Conservation (phyloP, 1,284 basidiomycete genomes). For the Ceratobasidium theobromae region DNA sequence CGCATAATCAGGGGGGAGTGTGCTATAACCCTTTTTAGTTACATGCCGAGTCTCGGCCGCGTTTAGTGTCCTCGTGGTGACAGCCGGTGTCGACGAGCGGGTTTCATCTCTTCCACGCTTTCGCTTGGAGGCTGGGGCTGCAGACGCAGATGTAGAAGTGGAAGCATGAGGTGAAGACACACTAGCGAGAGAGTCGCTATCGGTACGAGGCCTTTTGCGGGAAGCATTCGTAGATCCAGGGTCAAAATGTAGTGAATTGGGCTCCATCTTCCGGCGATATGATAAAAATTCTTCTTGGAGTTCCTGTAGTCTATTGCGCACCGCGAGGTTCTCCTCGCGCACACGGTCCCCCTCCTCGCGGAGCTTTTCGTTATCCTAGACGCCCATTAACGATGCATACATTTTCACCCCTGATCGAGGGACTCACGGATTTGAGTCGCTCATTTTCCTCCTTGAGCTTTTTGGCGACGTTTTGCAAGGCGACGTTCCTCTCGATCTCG, state of each 20-base stretch:
- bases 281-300: constrained; percentile 27
- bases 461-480: constrained; percentile 81
- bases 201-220: constrained; percentile 25
- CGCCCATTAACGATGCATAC: background rate
- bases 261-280: constrained; percentile 27
- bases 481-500: constrained; percentile 85
- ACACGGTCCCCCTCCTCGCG: constrained; percentile 62
- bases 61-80: background rate
- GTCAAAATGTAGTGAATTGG: constrained; percentile 19
- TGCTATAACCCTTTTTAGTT: constrained; percentile 6
- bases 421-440: constrained; percentile 39
- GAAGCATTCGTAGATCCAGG: constrained; percentile 1
- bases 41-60: background rate
- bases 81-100: background rate
- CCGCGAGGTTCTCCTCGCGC: constrained; percentile 55
- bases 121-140: constrained; percentile 9
- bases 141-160: background rate
- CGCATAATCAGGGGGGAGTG: constrained; percentile 25
- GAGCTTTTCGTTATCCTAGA: constrained; percentile 51
- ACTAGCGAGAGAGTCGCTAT: background rate
- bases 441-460: constrained; percentile 84
- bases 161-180: background rate
- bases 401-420: background rate
- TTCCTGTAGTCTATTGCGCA: constrained; percentile 49
- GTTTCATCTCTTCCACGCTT: constrained; percentile 9